These are phyloP conservation scores for Talaromyces sp. DNA, from an alignment of 2,329 filamentous ascomycete species.

Conservation along the genomic window DNA sequence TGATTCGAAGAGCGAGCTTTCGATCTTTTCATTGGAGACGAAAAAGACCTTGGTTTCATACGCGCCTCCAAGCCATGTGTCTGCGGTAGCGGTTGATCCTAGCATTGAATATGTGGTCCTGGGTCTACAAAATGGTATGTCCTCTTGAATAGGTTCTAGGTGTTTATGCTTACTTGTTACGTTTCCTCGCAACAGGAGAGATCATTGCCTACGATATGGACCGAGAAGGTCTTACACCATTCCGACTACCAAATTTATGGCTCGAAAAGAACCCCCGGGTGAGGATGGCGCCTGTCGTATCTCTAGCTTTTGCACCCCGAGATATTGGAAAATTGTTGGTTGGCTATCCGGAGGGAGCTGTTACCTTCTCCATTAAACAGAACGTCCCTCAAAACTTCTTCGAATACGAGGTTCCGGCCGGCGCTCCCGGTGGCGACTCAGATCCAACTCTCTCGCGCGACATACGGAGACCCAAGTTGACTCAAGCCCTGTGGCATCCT, in stretches of 20 bases:
- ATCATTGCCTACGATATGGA: slow-evolving; percentile 92
- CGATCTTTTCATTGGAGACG: slow-evolving; percentile 74
- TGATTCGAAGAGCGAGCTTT: slow-evolving; percentile 80
- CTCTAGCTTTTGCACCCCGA: slow-evolving; percentile 79
- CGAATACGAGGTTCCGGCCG: slow-evolving; percentile 74
- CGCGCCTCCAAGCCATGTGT: slow-evolving; percentile 72
- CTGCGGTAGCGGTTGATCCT: slow-evolving; percentile 74
- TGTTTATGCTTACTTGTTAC: not conserved
- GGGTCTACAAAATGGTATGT: slow-evolving; percentile 66
- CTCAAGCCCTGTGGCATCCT: slow-evolving; percentile 89
- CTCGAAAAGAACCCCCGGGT: slow-evolving; percentile 65
- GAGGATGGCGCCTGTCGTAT: slow-evolving; percentile 64
- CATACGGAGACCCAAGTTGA: slow-evolving; percentile 68
- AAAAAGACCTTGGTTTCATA: slow-evolving; percentile 65
- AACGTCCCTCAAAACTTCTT: slow-evolving; percentile 75
- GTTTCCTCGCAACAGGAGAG: slow-evolving; percentile 54
- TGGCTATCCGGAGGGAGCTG: slow-evolving; percentile 83
- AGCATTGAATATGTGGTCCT: slow-evolving; percentile 91
- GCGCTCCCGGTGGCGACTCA: slow-evolving; percentile 73
- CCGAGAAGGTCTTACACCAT: slow-evolving; percentile 68
- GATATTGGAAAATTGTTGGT: slow-evolving; percentile 90
- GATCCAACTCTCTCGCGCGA: slow-evolving; percentile 62
- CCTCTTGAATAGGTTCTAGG: not conserved
- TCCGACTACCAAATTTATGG: slow-evolving; percentile 88
- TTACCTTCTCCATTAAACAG: slow-evolving; percentile 92